phyloP scores from a whole-genome alignment of 1,284 basidiomycete genomes.

The Rhodotorula mucilaginosa region DNA sequence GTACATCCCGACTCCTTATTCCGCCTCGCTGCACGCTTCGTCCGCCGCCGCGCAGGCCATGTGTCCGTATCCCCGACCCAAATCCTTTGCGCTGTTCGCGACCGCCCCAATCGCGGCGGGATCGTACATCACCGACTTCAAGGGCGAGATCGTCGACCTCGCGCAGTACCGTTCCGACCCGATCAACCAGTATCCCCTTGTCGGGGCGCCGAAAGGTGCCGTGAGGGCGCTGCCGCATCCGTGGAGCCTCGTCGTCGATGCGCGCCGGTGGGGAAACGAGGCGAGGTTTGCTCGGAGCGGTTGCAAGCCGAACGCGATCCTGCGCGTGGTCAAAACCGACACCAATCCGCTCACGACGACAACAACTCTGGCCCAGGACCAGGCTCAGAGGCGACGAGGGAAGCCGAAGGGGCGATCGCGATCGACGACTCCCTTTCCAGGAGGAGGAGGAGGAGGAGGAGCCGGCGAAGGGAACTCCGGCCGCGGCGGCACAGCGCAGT shows the following conservation, averaged over 20 bases:
- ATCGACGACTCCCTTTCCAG: background rate
- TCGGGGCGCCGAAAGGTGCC: conserved; percentile 60
- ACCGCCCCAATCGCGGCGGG: conserved; percentile 48
- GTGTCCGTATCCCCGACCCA: conserved; percentile 49
- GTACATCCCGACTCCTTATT: conserved; percentile 42
- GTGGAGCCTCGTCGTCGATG: conserved; percentile 76
- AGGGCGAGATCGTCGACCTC: conserved; percentile 48
- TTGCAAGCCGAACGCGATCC: conserved; percentile 83
- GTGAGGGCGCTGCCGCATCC: conserved; percentile 80
- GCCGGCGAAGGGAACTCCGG: too few species aligned
- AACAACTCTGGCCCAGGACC: background rate
- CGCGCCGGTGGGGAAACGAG: conserved; percentile 71
- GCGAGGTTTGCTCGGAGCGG: conserved; percentile 75
- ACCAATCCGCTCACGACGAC: background rate
- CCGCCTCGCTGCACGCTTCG: conserved; percentile 55
- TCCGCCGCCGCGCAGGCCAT: conserved; percentile 62
- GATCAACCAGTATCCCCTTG: conserved; percentile 56
- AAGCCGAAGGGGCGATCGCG: background rate
- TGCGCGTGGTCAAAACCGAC: conserved; percentile 69
- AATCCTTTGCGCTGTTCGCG: conserved; percentile 52
- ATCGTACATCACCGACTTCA: conserved; percentile 48
- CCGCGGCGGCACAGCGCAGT: conserved; percentile 5
- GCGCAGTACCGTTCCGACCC: conserved; percentile 51
- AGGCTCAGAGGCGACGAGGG: conserved; percentile 4
- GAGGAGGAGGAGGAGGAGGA: background rate